phyloP scores from a whole-genome alignment of 345 rosid genomes.

The Eucalyptus caleyi region DNA sequence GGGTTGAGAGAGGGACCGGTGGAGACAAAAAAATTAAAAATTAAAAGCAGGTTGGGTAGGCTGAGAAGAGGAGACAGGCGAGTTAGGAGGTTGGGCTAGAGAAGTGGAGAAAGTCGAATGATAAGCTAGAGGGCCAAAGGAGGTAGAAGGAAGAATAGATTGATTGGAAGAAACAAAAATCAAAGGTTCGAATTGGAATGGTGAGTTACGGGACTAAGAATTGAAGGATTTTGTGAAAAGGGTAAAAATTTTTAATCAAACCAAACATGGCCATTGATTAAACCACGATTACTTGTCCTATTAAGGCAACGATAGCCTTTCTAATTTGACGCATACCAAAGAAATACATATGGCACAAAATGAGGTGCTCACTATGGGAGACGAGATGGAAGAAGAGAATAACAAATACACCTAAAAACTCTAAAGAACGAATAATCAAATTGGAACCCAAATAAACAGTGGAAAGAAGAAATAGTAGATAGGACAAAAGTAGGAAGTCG shows the following conservation, averaged over 20 bases:
- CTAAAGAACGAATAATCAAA: not conserved
- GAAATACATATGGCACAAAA: not conserved
- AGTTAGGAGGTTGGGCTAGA: not conserved
- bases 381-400: not conserved
- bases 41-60: not conserved
- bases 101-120: not conserved
- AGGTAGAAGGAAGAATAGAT: not conserved
- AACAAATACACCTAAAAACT: not conserved
- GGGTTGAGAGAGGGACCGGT: not conserved
- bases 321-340: not conserved
- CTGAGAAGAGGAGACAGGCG: not conserved
- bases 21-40: not conserved
- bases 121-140: not conserved
- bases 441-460: not conserved
- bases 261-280: not conserved
- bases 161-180: not conserved
- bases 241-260: not conserved
- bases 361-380: not conserved
- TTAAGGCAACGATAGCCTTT: not conserved
- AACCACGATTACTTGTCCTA: accelerated
- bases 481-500: not conserved
- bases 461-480: not conserved
- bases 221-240: not conserved
- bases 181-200: not conserved
- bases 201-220: not conserved